Conservation (phyloP, 1,284 basidiomycete genomes). For the Inonotus hispidus region DNA sequence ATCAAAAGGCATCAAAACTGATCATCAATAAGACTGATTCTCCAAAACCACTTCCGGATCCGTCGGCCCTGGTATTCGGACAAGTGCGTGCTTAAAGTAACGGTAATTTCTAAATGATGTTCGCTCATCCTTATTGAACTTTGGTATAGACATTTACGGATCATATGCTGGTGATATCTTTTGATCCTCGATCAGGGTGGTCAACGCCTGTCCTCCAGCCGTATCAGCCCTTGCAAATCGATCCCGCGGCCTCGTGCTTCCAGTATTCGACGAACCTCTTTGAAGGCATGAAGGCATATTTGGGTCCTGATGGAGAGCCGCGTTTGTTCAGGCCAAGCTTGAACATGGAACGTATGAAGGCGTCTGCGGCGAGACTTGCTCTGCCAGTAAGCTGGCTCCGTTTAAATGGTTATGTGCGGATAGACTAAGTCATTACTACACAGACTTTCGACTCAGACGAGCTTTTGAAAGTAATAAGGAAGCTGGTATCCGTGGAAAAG, state of each 20-base stretch:
- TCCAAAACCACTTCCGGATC: constrained; percentile 35
- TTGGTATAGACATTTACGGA: constrained; percentile 39
- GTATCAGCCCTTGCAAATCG: constrained; percentile 63
- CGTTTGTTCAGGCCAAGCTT: constrained; percentile 74
- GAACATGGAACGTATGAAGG: constrained; percentile 75
- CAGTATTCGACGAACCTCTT: constrained; percentile 79
- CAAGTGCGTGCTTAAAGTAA: constrained; percentile 28
- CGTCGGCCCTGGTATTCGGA: constrained; percentile 40
- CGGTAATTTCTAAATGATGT: no score
- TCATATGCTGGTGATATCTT: constrained; percentile 75
- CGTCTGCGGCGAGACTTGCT: constrained; percentile 55
- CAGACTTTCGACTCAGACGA: constrained; percentile 60
- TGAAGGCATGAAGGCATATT: constrained; percentile 90
- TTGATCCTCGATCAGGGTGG: constrained; percentile 69
- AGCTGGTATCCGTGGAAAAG: constrained; percentile 60
- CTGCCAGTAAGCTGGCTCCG: constrained; percentile 45
- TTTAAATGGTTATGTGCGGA: neutral
- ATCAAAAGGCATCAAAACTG: constrained; percentile 39
- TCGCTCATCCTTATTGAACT: no score
- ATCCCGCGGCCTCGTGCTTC: constrained; percentile 70
- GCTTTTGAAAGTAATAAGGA: constrained; percentile 64
- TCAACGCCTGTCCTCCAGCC: constrained; percentile 76
- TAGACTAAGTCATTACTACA: neutral
- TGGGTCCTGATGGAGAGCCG: constrained; percentile 55
- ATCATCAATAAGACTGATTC: constrained; percentile 32